A percentile compares a stretch with the other conserved stretches of the same genome.
phyloP scores from a whole-genome alignment of 495 filamentous ascomycete species.

The Articulospora tetracladia region DNA sequence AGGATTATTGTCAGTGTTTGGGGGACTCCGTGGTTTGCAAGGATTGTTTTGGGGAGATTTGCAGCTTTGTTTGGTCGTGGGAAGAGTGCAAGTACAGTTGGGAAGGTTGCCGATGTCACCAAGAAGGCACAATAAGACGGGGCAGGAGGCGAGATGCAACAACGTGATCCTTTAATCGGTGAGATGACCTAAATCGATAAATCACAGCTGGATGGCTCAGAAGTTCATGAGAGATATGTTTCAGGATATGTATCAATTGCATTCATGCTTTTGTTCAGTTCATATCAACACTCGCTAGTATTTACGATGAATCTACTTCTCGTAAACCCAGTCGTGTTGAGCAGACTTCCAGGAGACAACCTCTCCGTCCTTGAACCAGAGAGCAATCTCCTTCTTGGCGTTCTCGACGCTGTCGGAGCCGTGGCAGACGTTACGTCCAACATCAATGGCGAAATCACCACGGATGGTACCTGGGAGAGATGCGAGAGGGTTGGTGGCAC shows the following conservation, averaged over 20 bases:
- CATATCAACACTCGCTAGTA: not conserved
- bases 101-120: not conserved
- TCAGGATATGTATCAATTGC: not conserved
- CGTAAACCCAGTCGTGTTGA: conserved; percentile 90
- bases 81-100: not conserved
- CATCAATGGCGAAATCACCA: conserved; percentile 60
- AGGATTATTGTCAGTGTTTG: conserved; percentile 74
- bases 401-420: conserved; percentile 97
- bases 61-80: conserved; percentile 12
- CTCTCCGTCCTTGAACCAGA: conserved; percentile 92
- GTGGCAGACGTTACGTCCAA: conserved; percentile 99
- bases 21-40: conserved; percentile 94
- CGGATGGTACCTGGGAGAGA: conserved; percentile 96
- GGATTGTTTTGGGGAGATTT: conserved; percentile 46
- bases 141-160: too few relatives aligned
- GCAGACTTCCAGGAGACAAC: conserved; percentile 73
- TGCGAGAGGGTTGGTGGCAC: conserved; percentile 95
- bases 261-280: conserved; percentile 2
- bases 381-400: conserved; percentile 98
- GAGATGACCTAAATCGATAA: not conserved
- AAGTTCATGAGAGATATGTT: not conserved
- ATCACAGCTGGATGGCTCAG: not conserved
- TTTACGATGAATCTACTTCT: conserved; percentile 50
- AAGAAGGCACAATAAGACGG: not conserved
- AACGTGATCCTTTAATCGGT: too few relatives aligned